phyloP scores from a whole-genome alignment of 176 grass and related monocot genomes.

The Phoenix roebelenii region DNA sequence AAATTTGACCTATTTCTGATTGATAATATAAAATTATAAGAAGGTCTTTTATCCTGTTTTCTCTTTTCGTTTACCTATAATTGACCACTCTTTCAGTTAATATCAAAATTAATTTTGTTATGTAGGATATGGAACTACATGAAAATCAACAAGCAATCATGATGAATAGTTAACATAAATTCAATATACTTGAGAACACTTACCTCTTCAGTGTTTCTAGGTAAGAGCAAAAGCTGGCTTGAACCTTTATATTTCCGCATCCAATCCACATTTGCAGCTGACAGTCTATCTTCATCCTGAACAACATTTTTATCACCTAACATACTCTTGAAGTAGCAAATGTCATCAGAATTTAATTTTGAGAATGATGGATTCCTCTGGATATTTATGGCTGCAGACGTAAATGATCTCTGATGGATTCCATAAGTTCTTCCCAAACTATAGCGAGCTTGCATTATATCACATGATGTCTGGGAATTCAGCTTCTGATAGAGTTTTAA shows the following conservation, averaged over 20 bases:
- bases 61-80: too few species aligned
- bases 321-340: conserved; percentile 69
- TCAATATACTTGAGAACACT: neutral
- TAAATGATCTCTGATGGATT: conserved; percentile 34
- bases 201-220: conserved; percentile 67
- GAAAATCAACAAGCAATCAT: too few species aligned
- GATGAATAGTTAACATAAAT: neutral
- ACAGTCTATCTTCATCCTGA: conserved; percentile 73
- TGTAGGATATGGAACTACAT: too few species aligned
- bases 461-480: neutral
- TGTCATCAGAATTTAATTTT: conserved; percentile 54
- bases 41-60: too few species aligned
- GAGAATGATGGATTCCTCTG: conserved; percentile 76
- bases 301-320: conserved; percentile 70
- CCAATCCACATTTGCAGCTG: conserved; percentile 80
- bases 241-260: conserved; percentile 77
- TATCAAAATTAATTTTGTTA: too few species aligned
- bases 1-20: too few species aligned
- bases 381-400: conserved; percentile 32
- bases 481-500: conserved; percentile 24
- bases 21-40: too few species aligned
- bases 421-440: conserved; percentile 14
- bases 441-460: conserved; percentile 1
- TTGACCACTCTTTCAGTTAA: too few species aligned
- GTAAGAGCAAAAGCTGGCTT: conserved; percentile 77